Percentiles rank a stretch among this genome's conserved stretches.
Conservation (phyloP, 306 rosid species). For the Dicorynia guianensis region DNA sequence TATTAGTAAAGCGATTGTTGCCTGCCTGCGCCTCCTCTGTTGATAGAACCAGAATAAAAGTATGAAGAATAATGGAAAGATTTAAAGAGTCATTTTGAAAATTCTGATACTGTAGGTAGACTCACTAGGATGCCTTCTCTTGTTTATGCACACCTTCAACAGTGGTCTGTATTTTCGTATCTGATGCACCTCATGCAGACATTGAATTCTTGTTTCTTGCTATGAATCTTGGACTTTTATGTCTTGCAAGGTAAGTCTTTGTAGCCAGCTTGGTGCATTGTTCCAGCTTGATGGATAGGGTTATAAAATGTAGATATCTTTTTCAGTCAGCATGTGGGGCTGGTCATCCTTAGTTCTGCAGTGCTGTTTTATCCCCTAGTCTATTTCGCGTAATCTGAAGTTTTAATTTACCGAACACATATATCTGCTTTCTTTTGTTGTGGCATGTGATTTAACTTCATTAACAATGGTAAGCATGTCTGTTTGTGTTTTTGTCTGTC, state of each 20-base stretch:
- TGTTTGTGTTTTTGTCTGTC: not conserved
- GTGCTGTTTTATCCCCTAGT: not conserved
- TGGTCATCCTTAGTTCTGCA: not conserved
- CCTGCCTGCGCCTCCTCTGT: not conserved
- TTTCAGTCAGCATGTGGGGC: not conserved
- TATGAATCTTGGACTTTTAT: not conserved
- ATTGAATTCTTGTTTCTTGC: not conserved
- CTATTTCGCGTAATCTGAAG: not conserved
- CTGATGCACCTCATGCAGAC: not conserved
- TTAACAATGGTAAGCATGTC: not conserved
- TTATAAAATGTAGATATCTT: not conserved
- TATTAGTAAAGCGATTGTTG: not conserved
- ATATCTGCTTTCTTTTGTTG: not conserved
- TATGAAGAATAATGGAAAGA: not conserved
- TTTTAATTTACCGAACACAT: not conserved
- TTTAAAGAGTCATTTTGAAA: not conserved
- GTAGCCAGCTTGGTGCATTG: not conserved
- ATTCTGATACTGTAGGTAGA: slow-evolving; percentile 1
- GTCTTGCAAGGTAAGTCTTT: not conserved
- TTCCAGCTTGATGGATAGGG: not conserved
- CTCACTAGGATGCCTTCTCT: not conserved
- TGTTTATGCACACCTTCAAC: not conserved
- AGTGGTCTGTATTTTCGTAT: not conserved
- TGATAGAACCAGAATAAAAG: not conserved
- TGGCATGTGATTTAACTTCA: not conserved